Conservation (phyloP, 805 yeast species). For the Kurtzmaniella cleridarum region DNA sequence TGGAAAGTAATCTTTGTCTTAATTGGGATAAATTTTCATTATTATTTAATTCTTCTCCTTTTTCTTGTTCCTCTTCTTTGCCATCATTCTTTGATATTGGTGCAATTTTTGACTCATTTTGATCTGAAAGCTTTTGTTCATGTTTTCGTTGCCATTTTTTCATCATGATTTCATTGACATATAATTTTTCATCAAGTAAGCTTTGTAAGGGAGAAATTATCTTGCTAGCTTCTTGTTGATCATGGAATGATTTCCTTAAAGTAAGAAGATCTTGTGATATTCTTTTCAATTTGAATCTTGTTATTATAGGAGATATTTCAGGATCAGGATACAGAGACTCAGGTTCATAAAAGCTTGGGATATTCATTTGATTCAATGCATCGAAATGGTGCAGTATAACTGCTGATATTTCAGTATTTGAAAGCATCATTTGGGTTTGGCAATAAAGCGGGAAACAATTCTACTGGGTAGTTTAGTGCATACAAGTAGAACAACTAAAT, state of each 20-base stretch:
- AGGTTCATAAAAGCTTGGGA: too few species aligned
- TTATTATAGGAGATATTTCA: constrained; percentile 16
- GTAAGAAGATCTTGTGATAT: constrained; percentile 12
- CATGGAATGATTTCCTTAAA: constrained; percentile 1
- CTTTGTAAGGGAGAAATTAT: too few species aligned
- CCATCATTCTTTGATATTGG: not conserved
- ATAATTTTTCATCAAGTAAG: too few species aligned
- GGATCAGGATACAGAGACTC: too few species aligned
- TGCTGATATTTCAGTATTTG: constrained; percentile 1
- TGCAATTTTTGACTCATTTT: not conserved
- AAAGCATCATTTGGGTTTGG: not conserved
- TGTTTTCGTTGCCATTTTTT: not conserved
- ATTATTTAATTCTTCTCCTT: not conserved
- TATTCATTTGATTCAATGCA: constrained; percentile 3
- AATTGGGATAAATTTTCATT: constrained; percentile 17
- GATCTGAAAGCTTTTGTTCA: not conserved
- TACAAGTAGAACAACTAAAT: too few species aligned
- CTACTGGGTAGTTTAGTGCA: too few species aligned
- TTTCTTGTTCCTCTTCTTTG: constrained; percentile 2
- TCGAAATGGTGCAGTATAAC: not conserved
- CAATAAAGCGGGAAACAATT: too few species aligned
- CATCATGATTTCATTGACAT: not conserved
- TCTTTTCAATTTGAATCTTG: constrained; percentile 15
- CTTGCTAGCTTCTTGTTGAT: not conserved
- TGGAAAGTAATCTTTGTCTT: constrained; percentile 17